Base-by-base conservation (phyloP, 2,329 filamentous ascomycete species). In the Chaetomium strumarium region DNA sequence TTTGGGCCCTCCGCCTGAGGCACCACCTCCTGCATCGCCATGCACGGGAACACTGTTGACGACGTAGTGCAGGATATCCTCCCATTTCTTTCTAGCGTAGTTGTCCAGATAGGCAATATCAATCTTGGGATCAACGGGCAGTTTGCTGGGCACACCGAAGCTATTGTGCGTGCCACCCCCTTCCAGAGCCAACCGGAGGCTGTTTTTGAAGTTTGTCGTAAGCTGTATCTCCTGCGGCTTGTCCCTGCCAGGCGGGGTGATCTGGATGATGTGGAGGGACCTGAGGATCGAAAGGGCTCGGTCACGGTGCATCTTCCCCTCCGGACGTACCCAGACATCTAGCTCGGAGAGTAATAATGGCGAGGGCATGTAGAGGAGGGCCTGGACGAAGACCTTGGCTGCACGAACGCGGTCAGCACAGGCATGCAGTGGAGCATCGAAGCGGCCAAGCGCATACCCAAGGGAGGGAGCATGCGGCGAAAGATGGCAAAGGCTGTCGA, bases 371-470 rank as follows among this genome's bases (percentile, higher is more conserved):
- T 96, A 99, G 4, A 99, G 83, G 64, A 99, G 83, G 37, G 88
- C 88, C 86, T 96, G 96, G 56, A 99, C 92, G 64, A 99, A 86
- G 14, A 85, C 90, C 77, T 99, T 97, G 62, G 93, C 92, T 89
- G 63, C 30, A 31, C 36, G 42, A 44, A 38, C 46, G 30, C 56
- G n/a, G 42, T 46, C 42, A 53, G 42, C 46, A 50, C 34, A n/a
- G 14, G 13, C 16, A 13, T 19, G 33, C n/a, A n/a, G 29, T 34
- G 45, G 8, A 34, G n/a, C 16, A n/a, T 8, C 6, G 30, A 38
- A 13, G 12, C 19, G 8, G 12, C 14, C 30, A 34, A 38, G 16
- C 13, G 14, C 49, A 12, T 76, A 91, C 88, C 90, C 56, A 97
- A 74, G 66, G 95, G 88, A 53, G 93, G 90, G 53, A 99, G 80